Evolutionary conservation across 495 filamentous ascomycete genomes (phyloP), one percentile per base, ranked within the genome.

Genomic region (Talaromyces thailandensis): DNA sequence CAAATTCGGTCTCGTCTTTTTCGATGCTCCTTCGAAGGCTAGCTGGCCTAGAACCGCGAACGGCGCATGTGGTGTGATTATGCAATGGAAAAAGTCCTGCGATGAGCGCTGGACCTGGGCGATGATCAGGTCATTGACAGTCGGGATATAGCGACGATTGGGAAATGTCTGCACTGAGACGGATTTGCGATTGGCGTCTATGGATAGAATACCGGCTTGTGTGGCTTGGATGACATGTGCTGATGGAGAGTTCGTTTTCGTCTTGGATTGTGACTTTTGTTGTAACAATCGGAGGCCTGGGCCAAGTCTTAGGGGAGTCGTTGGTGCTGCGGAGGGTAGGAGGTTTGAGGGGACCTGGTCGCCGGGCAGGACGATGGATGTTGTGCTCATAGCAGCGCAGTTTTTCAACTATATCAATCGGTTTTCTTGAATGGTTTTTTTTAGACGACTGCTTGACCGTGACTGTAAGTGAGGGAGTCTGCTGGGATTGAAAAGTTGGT

Each of bases 1-100:
- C 63, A 98, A 80, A 62, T 88, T 80, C 3, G 94, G 94, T 8
- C 92, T 84, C 3, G 91, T 95, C 71, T 98, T 98, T 72, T 91
- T 95, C 37, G 86, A 93, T 25, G 91, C 94, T 62, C 85, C 84
- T 72, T 96, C 92, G 70, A 98, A 98, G 24, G 93, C 83, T 7
- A 98, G 82, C 67, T 96, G 89, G 0, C 91, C 90, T 1, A 98
- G 84, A 8, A 87, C 76, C 2, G 90, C 92, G 65, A 85, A 81
- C 8, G 91, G 72, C 1, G 88, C 87, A 70, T 95, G 85, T 7
- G 86, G 85, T 0, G 83, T 84, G 31, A 91, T 74, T 60, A 82
- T 73, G 73, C 85, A 88, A 70, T 88, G 87, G 79, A 89, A 97
- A 65, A 80, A 81, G 66, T 98, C 94, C 25, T 76, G 68, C 51